Percentiles rank a stretch among this genome's conserved stretches.
phyloP scores from a whole-genome alignment of 169 alveolate species.

The Neospora caninum region DNA sequence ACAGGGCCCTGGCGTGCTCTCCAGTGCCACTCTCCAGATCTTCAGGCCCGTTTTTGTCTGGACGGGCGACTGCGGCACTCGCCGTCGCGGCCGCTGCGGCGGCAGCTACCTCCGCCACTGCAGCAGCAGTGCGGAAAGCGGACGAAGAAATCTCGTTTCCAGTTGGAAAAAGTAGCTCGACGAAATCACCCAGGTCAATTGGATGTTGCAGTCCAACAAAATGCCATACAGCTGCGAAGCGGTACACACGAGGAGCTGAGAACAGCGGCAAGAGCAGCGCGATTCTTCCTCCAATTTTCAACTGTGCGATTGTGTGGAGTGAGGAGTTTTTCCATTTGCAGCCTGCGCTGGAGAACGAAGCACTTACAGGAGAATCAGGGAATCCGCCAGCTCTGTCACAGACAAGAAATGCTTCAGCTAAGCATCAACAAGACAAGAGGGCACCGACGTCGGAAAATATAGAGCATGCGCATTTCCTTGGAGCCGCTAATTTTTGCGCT shows the following conservation, averaged over 20 bases:
- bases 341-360: no score
- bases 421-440: no score
- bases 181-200: conserved; percentile 1
- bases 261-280: not conserved
- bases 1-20: not conserved
- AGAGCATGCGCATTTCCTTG: no score
- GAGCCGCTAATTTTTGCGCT: no score
- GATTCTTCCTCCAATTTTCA: no score
- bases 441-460: no score
- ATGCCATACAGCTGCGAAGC: not conserved
- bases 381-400: no score
- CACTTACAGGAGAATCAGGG: no score
- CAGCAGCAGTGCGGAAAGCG: not conserved
- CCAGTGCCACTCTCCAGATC: not conserved
- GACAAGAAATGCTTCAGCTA: no score
- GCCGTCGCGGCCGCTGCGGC: not conserved
- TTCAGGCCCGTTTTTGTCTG: not conserved
- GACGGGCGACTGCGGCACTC: not conserved
- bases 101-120: not conserved
- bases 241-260: conserved; percentile 33
- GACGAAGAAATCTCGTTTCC: not conserved
- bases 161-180: not conserved
- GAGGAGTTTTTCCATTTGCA: no score
- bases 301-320: no score
- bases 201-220: conserved; percentile 16